Percentiles rank a stretch among this genome's conserved stretches.
Conservation (phyloP, 2,329 filamentous ascomycete genomes). For the Botrytis galanthina region DNA sequence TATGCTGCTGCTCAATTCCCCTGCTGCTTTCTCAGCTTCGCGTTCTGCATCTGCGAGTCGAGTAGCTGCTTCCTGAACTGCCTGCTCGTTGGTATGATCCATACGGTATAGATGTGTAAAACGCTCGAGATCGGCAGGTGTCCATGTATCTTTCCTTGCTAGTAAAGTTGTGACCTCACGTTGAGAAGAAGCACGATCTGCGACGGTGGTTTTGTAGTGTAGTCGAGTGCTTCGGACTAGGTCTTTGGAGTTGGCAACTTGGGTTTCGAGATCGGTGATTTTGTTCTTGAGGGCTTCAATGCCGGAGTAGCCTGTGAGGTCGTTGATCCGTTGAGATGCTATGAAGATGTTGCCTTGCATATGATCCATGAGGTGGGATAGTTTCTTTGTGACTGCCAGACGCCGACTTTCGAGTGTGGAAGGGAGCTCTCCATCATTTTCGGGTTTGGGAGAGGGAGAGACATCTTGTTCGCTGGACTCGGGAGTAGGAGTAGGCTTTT, state of each 20-base stretch:
- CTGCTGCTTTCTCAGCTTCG: conserved; percentile 73
- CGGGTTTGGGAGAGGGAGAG: conserved; percentile 7
- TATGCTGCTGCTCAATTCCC: conserved; percentile 76
- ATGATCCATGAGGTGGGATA: conserved; percentile 80
- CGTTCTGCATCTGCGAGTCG: conserved; percentile 72
- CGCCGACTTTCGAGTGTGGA: conserved; percentile 48
- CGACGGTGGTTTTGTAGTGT: conserved; percentile 78
- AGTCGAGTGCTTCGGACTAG: conserved; percentile 70
- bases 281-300: conserved; percentile 82
- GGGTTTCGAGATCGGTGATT: conserved; percentile 66
- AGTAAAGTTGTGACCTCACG: conserved; percentile 93
- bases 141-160: conserved; percentile 92
- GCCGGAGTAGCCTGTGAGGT: conserved; percentile 87
- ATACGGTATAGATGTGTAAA: conserved; percentile 91
- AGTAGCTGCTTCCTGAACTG: conserved; percentile 70
- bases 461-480: conserved; percentile 10
- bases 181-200: conserved; percentile 81
- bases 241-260: conserved; percentile 57
- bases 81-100: conserved; percentile 90
- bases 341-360: conserved; percentile 80
- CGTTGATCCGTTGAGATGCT: conserved; percentile 86
- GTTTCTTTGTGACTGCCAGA: conserved; percentile 46
- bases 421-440: conserved; percentile 42
- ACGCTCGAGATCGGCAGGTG: conserved; percentile 79
- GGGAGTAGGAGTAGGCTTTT: neutral